Conservation (phyloP, 305 asterid genomes). For the Fraxinus baroniana region DNA sequence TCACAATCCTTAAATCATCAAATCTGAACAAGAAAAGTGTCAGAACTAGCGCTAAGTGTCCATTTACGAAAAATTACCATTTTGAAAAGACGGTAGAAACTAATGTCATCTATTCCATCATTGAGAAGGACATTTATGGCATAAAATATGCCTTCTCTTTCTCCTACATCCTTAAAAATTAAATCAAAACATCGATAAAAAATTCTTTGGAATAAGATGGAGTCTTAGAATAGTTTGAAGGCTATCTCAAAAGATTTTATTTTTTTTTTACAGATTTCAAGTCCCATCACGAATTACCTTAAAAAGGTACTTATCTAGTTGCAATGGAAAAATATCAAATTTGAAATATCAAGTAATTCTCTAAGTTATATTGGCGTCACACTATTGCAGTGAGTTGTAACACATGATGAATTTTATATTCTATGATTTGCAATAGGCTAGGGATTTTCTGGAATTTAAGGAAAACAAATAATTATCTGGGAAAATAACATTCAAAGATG, state of each 20-base stretch:
- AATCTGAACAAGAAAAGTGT: not conserved
- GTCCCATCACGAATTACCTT: not conserved
- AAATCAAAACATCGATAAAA: constrained; percentile 25
- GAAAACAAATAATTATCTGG: too few relatives aligned
- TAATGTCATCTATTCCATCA: constrained; percentile 92
- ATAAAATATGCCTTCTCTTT: constrained; percentile 86
- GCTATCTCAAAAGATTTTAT: not conserved
- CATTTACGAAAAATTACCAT: constrained; percentile 45
- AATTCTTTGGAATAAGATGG: constrained; percentile 19
- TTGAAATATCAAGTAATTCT: not conserved
- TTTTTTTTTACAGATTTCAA: not conserved
- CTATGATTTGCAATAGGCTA: too few relatives aligned
- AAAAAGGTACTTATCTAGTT: not conserved
- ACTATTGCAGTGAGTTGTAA: not conserved
- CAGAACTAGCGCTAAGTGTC: not conserved
- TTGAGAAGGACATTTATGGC: constrained; percentile 95
- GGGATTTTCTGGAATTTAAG: too few relatives aligned
- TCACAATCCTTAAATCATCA: constrained; percentile 21
- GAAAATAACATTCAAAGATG: too few relatives aligned
- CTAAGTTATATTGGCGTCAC: not conserved
- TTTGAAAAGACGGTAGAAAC: constrained; percentile 84
- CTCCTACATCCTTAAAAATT: constrained; percentile 85
- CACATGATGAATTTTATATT: too few relatives aligned
- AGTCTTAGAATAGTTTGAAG: constrained; percentile 5
- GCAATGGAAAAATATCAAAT: not conserved